Evolutionary conservation across 331 rosid genomes (phyloP).

Genomic region (Cucumis variabilis): DNA sequence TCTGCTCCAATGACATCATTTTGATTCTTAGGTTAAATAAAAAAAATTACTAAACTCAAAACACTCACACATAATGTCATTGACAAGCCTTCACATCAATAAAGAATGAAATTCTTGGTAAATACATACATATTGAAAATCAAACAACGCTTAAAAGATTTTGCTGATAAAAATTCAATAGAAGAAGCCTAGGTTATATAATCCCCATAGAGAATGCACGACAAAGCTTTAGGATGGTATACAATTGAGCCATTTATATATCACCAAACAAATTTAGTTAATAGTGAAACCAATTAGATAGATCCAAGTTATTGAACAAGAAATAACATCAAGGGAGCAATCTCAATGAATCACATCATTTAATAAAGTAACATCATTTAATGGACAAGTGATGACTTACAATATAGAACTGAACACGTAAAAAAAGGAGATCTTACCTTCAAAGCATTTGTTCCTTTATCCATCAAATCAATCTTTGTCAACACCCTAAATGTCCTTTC

Average conservation of each 20-base stretch:
- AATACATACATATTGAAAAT: neutral
- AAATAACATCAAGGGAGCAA: neutral
- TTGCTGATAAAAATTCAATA: slow-evolving; percentile 1
- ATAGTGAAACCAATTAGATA: neutral
- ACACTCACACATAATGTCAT: neutral
- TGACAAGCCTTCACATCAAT: neutral
- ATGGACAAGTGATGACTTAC: slow-evolving; percentile 1
- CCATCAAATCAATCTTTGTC: slow-evolving; percentile 95
- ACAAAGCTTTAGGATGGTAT: slow-evolving; percentile 75
- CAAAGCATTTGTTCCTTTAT: slow-evolving; percentile 83
- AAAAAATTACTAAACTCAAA: too few species aligned
- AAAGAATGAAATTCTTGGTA: neutral
- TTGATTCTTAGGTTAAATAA: too few species aligned
- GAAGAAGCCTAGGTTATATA: slow-evolving; percentile 10
- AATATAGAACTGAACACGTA: slow-evolving; percentile 30
- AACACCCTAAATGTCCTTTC: slow-evolving; percentile 85
- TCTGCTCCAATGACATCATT: too few species aligned
- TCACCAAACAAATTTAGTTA: slow-evolving; percentile 7
- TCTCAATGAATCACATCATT: slow-evolving; percentile 9
- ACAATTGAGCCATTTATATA: slow-evolving; percentile 47
- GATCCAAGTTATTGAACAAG: neutral
- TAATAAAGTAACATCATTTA: neutral
- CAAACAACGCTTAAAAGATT: neutral
- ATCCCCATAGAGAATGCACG: slow-evolving; percentile 89
- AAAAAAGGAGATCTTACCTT: slow-evolving; percentile 55